phyloP scores from a whole-genome alignment of 495 filamentous ascomycete genomes.

The Clohesyomyces aquaticus region DNA sequence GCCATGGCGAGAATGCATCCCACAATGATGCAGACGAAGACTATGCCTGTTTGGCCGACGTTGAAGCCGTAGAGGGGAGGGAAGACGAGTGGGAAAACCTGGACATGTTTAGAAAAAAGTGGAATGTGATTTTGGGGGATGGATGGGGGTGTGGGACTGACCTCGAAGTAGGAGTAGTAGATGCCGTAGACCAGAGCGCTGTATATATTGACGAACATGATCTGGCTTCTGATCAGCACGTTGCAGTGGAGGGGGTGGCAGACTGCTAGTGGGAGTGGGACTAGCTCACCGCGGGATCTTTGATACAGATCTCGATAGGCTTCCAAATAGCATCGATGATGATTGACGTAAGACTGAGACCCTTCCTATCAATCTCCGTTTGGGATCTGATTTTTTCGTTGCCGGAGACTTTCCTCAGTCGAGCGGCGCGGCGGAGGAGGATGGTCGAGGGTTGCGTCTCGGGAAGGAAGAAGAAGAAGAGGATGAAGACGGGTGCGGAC shows the following conservation, averaged over 20 bases:
- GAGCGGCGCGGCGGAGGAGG: conserved; percentile 56
- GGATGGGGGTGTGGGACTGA: background rate
- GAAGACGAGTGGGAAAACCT: conserved; percentile 68
- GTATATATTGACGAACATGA: conserved; percentile 63
- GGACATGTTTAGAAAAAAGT: background rate
- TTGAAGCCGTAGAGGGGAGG: conserved; percentile 61
- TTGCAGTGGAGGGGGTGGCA: no score
- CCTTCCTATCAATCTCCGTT: conserved; percentile 41
- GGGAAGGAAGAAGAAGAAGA: conserved; percentile 57
- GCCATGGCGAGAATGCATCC: conserved; percentile 57
- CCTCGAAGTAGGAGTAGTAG: conserved; percentile 70
- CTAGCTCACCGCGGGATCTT: conserved; percentile 54
- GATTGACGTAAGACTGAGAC: conserved; percentile 51
- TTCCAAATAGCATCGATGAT: conserved; percentile 61
- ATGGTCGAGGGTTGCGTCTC: conserved; percentile 57
- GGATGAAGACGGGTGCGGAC: conserved; percentile 49
- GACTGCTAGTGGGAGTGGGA: no score
- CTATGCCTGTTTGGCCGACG: conserved; percentile 61
- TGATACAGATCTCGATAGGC: conserved; percentile 63
- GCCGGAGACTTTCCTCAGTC: conserved; percentile 51
- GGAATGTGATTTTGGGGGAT: background rate
- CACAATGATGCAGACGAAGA: conserved; percentile 65
- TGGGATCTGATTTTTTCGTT: conserved; percentile 39
- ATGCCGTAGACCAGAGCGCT: conserved; percentile 65
- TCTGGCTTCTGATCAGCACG: conserved; percentile 15